A percentile compares a stretch with the other conserved stretches of the same genome.
These are phyloP conservation scores for Simmondsia chinensis DNA, from an alignment of 148 eudicot species.

Conservation along the genomic window DNA sequence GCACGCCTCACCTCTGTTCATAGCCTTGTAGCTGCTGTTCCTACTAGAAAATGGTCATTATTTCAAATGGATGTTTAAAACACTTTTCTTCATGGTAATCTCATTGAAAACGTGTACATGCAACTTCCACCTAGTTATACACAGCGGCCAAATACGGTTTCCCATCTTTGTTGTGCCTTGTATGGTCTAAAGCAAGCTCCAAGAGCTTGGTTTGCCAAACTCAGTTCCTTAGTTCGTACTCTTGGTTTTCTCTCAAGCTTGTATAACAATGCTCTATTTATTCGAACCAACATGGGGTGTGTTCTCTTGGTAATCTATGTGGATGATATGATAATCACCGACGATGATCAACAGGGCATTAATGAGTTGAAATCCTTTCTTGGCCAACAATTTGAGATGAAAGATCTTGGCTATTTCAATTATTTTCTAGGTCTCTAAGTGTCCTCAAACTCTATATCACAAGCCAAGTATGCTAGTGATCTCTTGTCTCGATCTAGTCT, in stretches of 20 bases:
- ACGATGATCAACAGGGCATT: not conserved
- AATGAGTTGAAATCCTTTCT: not conserved
- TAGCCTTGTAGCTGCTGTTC: not conserved
- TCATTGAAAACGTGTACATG: not conserved
- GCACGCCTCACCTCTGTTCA: not conserved
- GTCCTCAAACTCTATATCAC: not conserved
- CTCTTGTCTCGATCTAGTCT: not conserved
- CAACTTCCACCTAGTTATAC: not conserved
- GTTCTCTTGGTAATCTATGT: not conserved
- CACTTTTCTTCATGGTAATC: not conserved
- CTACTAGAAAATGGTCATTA: not conserved
- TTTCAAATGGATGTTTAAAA: not conserved
- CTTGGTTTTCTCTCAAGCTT: not conserved
- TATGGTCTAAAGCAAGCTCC: conserved; percentile 7
- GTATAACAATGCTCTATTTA: not conserved
- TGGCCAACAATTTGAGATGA: not conserved
- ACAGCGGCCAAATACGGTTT: not conserved
- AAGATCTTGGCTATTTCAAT: not conserved
- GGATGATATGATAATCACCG: not conserved
- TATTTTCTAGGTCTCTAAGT: not conserved
- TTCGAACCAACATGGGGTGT: not conserved
- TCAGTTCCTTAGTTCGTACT: not conserved
- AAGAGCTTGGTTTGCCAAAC: not conserved
- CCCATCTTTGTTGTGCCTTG: not conserved
- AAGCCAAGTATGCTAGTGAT: not conserved